These are phyloP conservation scores for Talaromyces sp. DNA, from an alignment of 2,329 filamentous ascomycete genomes.

Conservation along the genomic window DNA sequence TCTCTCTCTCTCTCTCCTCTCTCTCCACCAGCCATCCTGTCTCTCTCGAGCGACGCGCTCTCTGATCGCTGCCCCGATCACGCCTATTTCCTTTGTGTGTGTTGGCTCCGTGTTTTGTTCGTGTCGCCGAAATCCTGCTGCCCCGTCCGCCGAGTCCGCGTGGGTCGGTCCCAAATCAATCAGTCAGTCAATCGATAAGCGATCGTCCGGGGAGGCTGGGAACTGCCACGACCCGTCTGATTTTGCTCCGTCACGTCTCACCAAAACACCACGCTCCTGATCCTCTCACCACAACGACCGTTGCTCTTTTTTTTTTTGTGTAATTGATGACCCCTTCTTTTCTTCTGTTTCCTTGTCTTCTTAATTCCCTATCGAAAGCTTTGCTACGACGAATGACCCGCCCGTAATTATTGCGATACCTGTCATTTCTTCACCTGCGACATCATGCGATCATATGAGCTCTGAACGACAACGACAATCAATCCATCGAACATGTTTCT, in stretches of 20 bases:
- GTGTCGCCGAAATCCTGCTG: constrained; percentile 5
- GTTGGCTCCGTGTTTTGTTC: constrained; percentile 1
- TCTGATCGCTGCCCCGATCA: neutral
- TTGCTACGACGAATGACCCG: neutral
- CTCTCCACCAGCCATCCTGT: constrained; percentile 12
- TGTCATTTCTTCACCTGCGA: neutral
- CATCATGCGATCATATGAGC: neutral
- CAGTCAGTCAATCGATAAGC: constrained; percentile 10
- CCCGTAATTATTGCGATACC: neutral
- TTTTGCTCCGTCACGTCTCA: neutral
- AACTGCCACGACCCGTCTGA: neutral
- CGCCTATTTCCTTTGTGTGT: neutral
- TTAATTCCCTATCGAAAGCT: neutral
- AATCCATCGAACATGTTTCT: neutral
- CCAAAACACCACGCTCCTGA: neutral
- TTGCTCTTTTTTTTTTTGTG: constrained; percentile 4
- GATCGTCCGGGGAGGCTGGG: constrained; percentile 8
- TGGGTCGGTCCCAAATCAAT: constrained; percentile 3
- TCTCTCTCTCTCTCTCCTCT: constrained; percentile 5
- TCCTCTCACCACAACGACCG: constrained; percentile 7
- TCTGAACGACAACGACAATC: neutral
- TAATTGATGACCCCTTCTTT: constrained; percentile 4
- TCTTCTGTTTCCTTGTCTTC: neutral
- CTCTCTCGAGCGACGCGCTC: constrained; percentile 13
- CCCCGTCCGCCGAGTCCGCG: constrained; percentile 6